Evolutionary conservation across 2,329 filamentous ascomycete genomes (phyloP).

Genomic region (Coniochaeta prunicola): DNA sequence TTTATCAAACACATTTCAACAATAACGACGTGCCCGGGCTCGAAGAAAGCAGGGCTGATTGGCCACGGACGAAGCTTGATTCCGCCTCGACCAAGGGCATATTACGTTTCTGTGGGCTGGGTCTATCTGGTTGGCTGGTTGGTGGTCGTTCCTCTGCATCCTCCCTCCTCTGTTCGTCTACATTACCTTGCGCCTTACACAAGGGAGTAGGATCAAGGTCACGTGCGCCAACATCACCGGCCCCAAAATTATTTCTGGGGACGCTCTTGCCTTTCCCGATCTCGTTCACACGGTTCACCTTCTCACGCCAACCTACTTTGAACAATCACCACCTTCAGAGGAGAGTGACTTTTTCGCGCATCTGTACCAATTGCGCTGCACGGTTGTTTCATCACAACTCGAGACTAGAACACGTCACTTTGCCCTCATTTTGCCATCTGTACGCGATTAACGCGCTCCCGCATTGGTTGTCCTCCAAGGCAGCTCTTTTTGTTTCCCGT

Average conservation of each 20-base stretch:
- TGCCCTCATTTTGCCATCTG: background rate
- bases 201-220: too few relatives aligned
- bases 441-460: conserved; percentile 12
- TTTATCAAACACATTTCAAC: background rate
- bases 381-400: conserved; percentile 1
- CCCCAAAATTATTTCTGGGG: conserved; percentile 1
- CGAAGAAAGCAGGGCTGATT: background rate
- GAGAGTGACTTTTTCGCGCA: background rate
- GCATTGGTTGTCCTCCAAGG: conserved; percentile 1
- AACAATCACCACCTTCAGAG: background rate
- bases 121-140: background rate
- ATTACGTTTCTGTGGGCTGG: background rate
- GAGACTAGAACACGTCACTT: background rate
- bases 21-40: background rate
- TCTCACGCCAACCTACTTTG: background rate
- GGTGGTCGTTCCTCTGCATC: background rate
- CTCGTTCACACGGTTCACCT: background rate
- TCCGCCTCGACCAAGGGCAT: background rate
- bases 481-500: conserved; percentile 4
- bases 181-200: background rate
- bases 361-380: conserved; percentile 2
- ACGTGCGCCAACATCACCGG: background rate
- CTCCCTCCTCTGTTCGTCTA: background rate
- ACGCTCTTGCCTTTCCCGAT: background rate
- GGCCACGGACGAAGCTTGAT: background rate